Conservation (phyloP, 2,329 filamentous ascomycete species). For the Phyllosticta citriasiana region DNA sequence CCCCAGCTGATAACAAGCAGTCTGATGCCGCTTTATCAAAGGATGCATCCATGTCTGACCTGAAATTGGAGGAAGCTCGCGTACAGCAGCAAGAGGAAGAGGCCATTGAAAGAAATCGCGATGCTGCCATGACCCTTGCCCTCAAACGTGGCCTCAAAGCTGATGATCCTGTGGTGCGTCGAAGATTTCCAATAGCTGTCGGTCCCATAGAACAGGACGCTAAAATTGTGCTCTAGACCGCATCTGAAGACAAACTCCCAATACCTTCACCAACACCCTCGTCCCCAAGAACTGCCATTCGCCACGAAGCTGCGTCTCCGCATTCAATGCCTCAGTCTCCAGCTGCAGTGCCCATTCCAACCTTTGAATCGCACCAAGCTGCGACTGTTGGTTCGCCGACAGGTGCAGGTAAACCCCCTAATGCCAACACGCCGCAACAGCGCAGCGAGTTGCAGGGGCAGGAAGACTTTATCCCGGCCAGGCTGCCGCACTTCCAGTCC, state of each 20-base stretch:
- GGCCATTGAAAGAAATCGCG: slow-evolving; percentile 42
- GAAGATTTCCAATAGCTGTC: slow-evolving; percentile 12
- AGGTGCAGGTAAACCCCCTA: slow-evolving; percentile 4
- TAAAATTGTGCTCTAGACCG: slow-evolving; percentile 10
- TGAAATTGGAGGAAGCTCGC: slow-evolving; percentile 49
- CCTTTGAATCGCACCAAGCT: slow-evolving; percentile 21
- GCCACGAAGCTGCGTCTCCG: neutral
- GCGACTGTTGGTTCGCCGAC: slow-evolving; percentile 19
- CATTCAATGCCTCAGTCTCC: neutral
- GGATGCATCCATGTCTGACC: slow-evolving; percentile 41
- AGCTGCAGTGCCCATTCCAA: slow-evolving; percentile 16
- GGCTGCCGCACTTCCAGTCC: slow-evolving; percentile 23
- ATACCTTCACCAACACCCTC: neutral
- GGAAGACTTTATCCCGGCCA: slow-evolving; percentile 25
- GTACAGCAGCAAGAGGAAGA: slow-evolving; percentile 46
- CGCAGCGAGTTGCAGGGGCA: slow-evolving; percentile 7
- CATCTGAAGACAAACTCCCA: slow-evolving; percentile 12
- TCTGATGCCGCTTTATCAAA: slow-evolving; percentile 5
- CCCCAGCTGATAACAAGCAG: slow-evolving; percentile 2
- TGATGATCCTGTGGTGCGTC: slow-evolving; percentile 11
- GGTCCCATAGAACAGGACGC: slow-evolving; percentile 13
- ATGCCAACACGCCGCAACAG: neutral
- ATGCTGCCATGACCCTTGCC: slow-evolving; percentile 47
- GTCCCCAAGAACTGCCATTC: neutral
- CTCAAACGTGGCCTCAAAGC: slow-evolving; percentile 40